Evolutionary conservation across 169 alveolate species (phyloP), one percentile per base, ranked within the genome.

Genomic region (Blepharisma undulans): DNA sequence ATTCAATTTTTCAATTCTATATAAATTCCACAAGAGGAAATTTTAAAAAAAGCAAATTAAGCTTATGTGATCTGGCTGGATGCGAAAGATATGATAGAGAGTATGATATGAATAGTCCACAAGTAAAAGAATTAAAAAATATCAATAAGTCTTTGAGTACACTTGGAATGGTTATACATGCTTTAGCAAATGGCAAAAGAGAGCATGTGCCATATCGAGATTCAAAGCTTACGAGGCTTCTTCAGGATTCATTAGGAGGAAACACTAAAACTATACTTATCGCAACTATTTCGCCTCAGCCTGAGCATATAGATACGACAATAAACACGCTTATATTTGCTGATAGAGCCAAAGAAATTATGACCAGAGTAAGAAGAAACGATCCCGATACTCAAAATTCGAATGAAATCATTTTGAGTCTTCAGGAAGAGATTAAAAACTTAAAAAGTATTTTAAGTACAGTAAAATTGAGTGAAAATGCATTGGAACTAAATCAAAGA

Each of bases 1-100:
- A 98, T 92, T 95, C 98, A 8, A 94, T 98, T 19, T 98, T 98
- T 88, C 93, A 91, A 97, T 88, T 97, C 81, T 93, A 48, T 76
- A 77, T 93, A 72, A 96, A 93, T 84, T 88, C 85, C 76, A 91
- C 85, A 48, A 48, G 76, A 76, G 95, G 94, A 60, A 90, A 81
- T 87, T 76, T 88, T n/a, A 90, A 95, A 90, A 93, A 93, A 88
- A 93, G 96, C 10, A 96, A 94, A 87, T 93, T 95, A 12, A 95
- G 93, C 84, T 30, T 95, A 18, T 95, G 96, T 2, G 98, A 96
- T 89, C 89, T 96, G 21, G 98, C 98, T 12, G 98, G 98, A 1
- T 87, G 95, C 22, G 98, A 96, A 92, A 94, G 93, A 79, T 92
- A 91, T 33, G 88, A 92, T 76, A 94, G 90, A 80, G 92, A 87